phyloP scores from a whole-genome alignment of 2,329 filamentous ascomycete species.

The Alternaria sp. region DNA sequence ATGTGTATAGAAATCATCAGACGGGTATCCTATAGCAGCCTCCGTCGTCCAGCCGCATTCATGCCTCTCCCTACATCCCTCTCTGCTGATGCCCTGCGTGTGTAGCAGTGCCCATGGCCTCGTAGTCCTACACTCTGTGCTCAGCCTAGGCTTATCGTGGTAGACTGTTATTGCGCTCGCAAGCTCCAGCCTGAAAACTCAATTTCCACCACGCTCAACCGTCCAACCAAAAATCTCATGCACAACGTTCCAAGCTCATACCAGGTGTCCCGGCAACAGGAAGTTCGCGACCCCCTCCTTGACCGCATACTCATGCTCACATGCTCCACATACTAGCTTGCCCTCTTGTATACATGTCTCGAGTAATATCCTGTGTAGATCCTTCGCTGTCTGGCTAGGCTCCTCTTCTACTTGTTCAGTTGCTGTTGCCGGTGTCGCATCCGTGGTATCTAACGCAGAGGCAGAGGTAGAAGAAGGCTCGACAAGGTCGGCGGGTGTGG shows the following conservation, averaged over 20 bases:
- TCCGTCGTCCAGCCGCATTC: background rate
- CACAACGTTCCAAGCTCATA: constrained; percentile 53
- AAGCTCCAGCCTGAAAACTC: background rate
- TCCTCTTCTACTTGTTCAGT: constrained; percentile 68
- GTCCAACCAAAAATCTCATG: background rate
- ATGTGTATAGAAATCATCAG: constrained; percentile 16
- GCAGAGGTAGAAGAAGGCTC: constrained; percentile 12
- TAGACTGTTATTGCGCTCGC: background rate
- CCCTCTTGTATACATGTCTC: constrained; percentile 92
- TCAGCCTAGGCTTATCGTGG: background rate
- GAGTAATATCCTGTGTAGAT: constrained; percentile 82
- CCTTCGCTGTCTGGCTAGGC: constrained; percentile 72
- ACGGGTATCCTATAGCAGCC: constrained; percentile 38
- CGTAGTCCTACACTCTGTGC: background rate
- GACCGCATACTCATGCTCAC: constrained; percentile 91
- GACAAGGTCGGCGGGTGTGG: constrained; percentile 46
- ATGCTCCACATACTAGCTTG: constrained; percentile 88
- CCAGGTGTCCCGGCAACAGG: constrained; percentile 89
- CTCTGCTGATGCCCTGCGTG: background rate
- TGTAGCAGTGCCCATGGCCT: background rate
- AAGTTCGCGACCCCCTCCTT: constrained; percentile 98
- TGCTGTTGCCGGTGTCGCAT: constrained; percentile 42
- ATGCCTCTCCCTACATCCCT: background rate
- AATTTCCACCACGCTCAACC: background rate
- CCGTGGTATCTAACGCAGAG: constrained; percentile 22